Base-by-base conservation (phyloP, 1,139 yeast species). In the Williopsis jadinii region DNA sequence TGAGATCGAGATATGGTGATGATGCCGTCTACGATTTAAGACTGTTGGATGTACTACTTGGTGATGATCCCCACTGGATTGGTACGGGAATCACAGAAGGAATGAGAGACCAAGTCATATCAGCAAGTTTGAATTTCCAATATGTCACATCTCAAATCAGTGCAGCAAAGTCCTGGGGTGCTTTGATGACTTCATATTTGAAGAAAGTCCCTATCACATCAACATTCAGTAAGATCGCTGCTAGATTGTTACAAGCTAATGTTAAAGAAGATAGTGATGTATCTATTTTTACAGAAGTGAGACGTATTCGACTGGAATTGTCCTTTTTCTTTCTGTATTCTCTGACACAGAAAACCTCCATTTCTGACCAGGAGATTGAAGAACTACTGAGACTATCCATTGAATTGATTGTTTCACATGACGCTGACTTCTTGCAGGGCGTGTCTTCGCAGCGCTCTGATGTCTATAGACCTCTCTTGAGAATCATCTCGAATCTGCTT, bases 111-210 rank as follows among this genome's bases (percentile, higher is more conserved):
- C 76, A 75, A 41, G 71, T 87, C 8, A 61, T 74, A 5, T 70
- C 72, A 3, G 78, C 85, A 1, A 80, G 88, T 47, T 62, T 80
- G 35, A 80, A 82, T 51, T 58, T 79, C 36, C 88, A 86, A 47
- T 73, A 70, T 55, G 69, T 80, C 15, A 73, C 78, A 40, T 74
- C 92, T 1, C 95, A 87, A 55, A 67, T 81, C 19, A 66, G 75
- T 3, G 74, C 84, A 27, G 81, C 86, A 3, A 81, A 80, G 54
- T 75, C 95, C 0, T 80, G 84, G 73, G 90, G 94, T 39, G 88
- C 92, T 1, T 64, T 88, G 12, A 49, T 84, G 28, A 80, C 94
- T 0, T 77, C 94, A 0, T 74, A 74, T 49, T 73, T 71, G 41
- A 70, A 60, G 47, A 66, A 63, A 14, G 55, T 50, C 35, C 53